Evolutionary conservation across 2,329 filamentous ascomycete genomes (phyloP).

Genomic region (Stylonectria norvegica): DNA sequence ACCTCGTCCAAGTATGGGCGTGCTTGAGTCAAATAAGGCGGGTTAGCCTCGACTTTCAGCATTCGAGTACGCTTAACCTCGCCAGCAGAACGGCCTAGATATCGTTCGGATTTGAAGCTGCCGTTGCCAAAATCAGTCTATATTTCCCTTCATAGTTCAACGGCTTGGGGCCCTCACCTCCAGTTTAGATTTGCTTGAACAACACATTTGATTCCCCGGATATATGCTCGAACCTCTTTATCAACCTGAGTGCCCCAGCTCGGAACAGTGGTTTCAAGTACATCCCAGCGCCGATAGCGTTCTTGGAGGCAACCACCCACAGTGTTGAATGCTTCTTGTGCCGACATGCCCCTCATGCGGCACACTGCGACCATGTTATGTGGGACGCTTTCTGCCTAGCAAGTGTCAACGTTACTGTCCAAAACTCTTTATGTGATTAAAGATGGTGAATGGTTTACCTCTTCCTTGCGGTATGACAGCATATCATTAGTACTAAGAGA

Average conservation of each 20-base stretch:
- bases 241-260: constrained; percentile 11
- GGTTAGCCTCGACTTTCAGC: too few relatives aligned
- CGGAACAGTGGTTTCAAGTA: constrained; percentile 9
- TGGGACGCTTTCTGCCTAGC: constrained; percentile 14
- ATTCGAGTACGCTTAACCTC: too few relatives aligned
- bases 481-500: constrained; percentile 24
- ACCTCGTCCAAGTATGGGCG: too few relatives aligned
- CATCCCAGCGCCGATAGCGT: constrained; percentile 17
- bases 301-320: constrained; percentile 16
- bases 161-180: too few relatives aligned
- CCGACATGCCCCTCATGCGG: constrained; percentile 12
- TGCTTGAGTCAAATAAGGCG: too few relatives aligned
- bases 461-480: constrained; percentile 21
- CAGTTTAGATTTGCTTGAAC: constrained; percentile 24
- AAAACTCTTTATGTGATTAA: neutral
- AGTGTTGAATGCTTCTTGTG: constrained; percentile 20
- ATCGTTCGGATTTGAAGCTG: too few relatives aligned
- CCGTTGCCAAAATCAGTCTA: too few relatives aligned
- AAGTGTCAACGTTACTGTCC: neutral
- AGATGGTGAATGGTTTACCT: constrained; percentile 5
- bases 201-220: constrained; percentile 23
- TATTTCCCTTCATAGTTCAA: too few relatives aligned
- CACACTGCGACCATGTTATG: constrained; percentile 22
- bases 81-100: too few relatives aligned
- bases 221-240: constrained; percentile 12